Percentiles rank a stretch among this genome's conserved stretches.
Conservation (phyloP, 345 rosid species). For the Abelmoschus esculentus region DNA sequence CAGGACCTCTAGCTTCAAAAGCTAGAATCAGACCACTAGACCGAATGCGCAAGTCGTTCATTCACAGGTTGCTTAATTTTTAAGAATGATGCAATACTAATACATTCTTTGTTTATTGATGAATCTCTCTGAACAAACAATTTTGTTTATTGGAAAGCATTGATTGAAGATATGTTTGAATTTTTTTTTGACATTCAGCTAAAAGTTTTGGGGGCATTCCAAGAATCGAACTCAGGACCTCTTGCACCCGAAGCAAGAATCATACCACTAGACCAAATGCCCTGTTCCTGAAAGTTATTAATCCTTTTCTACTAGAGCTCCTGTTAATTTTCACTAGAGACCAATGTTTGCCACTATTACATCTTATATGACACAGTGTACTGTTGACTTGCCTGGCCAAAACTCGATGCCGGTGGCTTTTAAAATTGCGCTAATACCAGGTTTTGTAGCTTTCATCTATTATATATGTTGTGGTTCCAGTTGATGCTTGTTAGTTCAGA, state of each 20-base stretch:
- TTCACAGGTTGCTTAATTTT: too few relatives aligned
- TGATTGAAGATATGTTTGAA: too few relatives aligned
- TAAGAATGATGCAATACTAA: too few relatives aligned
- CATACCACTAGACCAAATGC: constrained; percentile 89
- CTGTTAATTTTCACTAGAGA: neutral
- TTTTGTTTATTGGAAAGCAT: neutral
- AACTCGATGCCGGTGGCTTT: neutral
- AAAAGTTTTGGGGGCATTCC: neutral
- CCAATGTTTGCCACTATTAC: neutral
- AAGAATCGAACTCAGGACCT: neutral
- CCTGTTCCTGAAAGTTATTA: constrained; percentile 10
- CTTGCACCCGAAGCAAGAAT: constrained; percentile 71
- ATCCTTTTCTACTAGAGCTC: neutral
- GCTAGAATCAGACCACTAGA: constrained; percentile 81
- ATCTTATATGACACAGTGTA: neutral
- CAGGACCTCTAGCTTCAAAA: constrained; percentile 37
- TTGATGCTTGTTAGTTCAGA: neutral
- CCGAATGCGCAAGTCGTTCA: constrained; percentile 53
- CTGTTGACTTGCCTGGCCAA: neutral
- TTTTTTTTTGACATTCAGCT: too few relatives aligned
- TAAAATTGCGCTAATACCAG: neutral
- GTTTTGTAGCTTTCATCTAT: neutral
- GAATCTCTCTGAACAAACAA: too few relatives aligned
- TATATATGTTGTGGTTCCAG: neutral
- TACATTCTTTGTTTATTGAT: too few relatives aligned